Percentiles rank a stretch among this genome's conserved stretches.
phyloP scores from a whole-genome alignment of 148 eudicot genomes.

The Nepenthes gracilis region DNA sequence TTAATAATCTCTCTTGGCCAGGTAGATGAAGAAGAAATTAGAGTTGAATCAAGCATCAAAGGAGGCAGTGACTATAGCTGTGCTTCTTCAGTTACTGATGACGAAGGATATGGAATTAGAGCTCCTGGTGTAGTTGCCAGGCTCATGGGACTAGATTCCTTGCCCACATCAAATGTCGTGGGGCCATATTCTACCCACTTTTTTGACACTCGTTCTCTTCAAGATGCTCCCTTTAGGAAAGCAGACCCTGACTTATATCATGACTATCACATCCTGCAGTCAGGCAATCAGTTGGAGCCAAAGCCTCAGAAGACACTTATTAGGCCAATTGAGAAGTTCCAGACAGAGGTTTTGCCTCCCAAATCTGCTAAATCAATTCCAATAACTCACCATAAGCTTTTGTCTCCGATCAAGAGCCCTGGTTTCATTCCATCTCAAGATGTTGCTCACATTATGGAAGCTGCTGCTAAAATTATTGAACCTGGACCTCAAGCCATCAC shows the following conservation, averaged over 20 bases:
- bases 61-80: constrained; percentile 46
- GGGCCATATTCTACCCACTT: constrained; percentile 53
- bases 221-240: constrained; percentile 33
- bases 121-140: constrained; percentile 88
- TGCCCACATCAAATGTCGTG: constrained; percentile 44
- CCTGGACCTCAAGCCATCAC: constrained; percentile 36
- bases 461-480: constrained; percentile 78
- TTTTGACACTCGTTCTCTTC: constrained; percentile 48
- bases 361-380: constrained; percentile 88
- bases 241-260: constrained; percentile 36
- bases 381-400: constrained; percentile 73
- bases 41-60: constrained; percentile 40
- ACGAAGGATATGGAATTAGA: constrained; percentile 45
- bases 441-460: constrained; percentile 85
- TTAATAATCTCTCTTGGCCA: constrained; percentile 10
- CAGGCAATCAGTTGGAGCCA: constrained; percentile 27
- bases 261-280: constrained; percentile 25
- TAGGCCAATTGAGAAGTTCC: constrained; percentile 79
- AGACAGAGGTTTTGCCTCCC: constrained; percentile 73
- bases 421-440: constrained; percentile 49
- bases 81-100: constrained; percentile 32
- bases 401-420: constrained; percentile 83
- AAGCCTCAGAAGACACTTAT: constrained; percentile 29
- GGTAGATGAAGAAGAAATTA: constrained; percentile 63
- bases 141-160: constrained; percentile 86